phyloP scores from a whole-genome alignment of 306 rosid species.

The Adenanthera pavonina region DNA sequence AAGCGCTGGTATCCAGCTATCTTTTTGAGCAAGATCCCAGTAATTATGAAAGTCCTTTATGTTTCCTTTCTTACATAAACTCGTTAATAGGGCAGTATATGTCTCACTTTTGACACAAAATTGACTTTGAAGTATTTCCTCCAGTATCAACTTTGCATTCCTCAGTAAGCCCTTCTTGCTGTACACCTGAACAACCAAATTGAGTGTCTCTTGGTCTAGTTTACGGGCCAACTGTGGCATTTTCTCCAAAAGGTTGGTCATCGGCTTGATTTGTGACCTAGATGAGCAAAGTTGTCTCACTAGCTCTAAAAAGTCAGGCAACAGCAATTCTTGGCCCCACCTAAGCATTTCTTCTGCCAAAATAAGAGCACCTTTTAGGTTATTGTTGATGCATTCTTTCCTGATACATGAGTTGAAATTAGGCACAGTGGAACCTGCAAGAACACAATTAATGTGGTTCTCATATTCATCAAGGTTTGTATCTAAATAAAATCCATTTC shows the following conservation, averaged over 20 bases:
- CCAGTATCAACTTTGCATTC: slow-evolving; percentile 57
- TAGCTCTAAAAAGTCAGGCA: slow-evolving; percentile 54
- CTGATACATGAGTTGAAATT: slow-evolving; percentile 55
- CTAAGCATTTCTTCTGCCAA: slow-evolving; percentile 66
- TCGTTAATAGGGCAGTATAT: slow-evolving; percentile 55
- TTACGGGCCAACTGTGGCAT: slow-evolving; percentile 53
- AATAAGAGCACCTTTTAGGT: slow-evolving; percentile 53
- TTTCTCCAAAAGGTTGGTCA: slow-evolving; percentile 54
- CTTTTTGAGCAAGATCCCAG: slow-evolving; percentile 62
- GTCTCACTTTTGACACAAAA: slow-evolving; percentile 60
- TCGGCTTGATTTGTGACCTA: slow-evolving; percentile 47
- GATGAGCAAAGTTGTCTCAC: slow-evolving; percentile 63
- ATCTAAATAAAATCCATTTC: slow-evolving; percentile 95
- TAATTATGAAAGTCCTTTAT: slow-evolving; percentile 56
- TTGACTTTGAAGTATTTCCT: slow-evolving; percentile 61
- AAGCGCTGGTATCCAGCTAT: slow-evolving; percentile 67
- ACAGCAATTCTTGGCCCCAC: slow-evolving; percentile 84
- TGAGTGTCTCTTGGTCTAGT: slow-evolving; percentile 66
- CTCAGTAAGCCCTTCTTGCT: slow-evolving; percentile 61
- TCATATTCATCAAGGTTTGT: slow-evolving; percentile 77
- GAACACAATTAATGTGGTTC: slow-evolving; percentile 53
- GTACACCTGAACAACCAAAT: slow-evolving; percentile 67
- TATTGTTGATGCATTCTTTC: slow-evolving; percentile 54
- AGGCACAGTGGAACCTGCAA: slow-evolving; percentile 67
- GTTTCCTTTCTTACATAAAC: slow-evolving; percentile 73